Conservation (phyloP, 129 eudicot genomes). For the Saussurea involucrata region DNA sequence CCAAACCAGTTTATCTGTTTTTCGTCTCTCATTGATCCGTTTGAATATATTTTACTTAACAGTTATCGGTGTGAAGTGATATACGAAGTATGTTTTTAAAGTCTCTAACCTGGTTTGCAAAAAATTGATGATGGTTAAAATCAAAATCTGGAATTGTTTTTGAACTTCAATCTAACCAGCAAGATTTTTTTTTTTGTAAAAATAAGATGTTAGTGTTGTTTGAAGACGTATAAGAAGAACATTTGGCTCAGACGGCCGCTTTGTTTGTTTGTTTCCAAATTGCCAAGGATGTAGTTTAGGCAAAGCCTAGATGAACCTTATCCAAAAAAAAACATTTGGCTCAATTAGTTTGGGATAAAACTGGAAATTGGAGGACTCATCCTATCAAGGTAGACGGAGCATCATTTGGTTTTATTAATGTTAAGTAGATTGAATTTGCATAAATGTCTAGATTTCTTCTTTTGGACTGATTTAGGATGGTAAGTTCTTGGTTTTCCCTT, state of each 20-base stretch:
- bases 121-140: neutral
- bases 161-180: neutral
- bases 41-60: neutral
- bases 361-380: neutral
- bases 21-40: neutral
- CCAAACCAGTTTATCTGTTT: neutral
- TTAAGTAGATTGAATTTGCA: neutral
- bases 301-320: too few species aligned
- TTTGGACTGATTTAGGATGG: constrained; percentile 3
- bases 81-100: neutral
- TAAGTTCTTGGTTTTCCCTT: neutral
- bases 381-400: neutral
- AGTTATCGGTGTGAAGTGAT: neutral
- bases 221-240: neutral
- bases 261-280: too few species aligned
- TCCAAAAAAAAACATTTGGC: too few species aligned
- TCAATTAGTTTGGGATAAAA: neutral
- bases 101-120: neutral
- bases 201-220: neutral
- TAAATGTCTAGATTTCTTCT: neutral
- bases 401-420: neutral
- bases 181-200: neutral
- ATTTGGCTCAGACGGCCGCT: too few species aligned
- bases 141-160: neutral
- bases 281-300: too few species aligned